A percentile compares a stretch with the other conserved stretches of the same genome.
Conservation (phyloP, 2,329 filamentous ascomycete species). For the Hypoxylon sp. region DNA sequence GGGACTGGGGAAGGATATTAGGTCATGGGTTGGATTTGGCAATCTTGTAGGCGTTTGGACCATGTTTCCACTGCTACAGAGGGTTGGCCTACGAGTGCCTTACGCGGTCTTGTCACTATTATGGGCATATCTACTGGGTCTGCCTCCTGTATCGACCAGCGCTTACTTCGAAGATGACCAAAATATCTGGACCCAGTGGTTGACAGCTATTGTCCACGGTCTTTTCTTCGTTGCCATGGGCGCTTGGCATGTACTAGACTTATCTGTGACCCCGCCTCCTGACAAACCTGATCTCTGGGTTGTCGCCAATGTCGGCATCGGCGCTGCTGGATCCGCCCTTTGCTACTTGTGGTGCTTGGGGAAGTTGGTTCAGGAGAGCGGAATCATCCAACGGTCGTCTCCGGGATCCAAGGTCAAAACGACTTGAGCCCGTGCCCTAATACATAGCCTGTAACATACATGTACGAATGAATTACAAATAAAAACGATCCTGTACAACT, state of each 20-base stretch:
- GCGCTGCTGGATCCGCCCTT: conserved; percentile 85
- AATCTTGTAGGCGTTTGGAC: conserved; percentile 94
- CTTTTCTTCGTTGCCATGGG: conserved; percentile 84
- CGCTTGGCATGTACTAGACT: conserved; percentile 84
- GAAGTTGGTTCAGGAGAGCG: conserved; percentile 74
- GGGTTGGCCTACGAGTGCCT: conserved; percentile 86
- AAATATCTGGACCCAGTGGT: conserved; percentile 66
- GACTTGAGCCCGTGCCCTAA: conserved; percentile 24
- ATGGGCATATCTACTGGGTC: conserved; percentile 91
- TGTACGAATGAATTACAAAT: conserved; percentile 27
- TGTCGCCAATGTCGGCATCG: conserved; percentile 89
- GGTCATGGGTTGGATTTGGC: conserved; percentile 96
- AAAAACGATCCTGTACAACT: conserved; percentile 17
- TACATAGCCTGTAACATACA: conserved; percentile 21
- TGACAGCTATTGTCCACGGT: conserved; percentile 78
- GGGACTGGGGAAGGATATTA: conserved; percentile 80
- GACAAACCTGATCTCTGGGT: conserved; percentile 95
- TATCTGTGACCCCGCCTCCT: conserved; percentile 75
- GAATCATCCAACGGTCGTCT: conserved; percentile 58
- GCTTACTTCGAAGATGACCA: conserved; percentile 73
- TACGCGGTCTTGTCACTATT: conserved; percentile 88
- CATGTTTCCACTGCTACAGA: conserved; percentile 89
- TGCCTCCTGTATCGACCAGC: conserved; percentile 82
- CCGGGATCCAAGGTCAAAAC: conserved; percentile 49
- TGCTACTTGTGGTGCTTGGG: conserved; percentile 94